Conservation (phyloP, 108 stramenopile species). For the Cylindrotheca closterium region DNA sequence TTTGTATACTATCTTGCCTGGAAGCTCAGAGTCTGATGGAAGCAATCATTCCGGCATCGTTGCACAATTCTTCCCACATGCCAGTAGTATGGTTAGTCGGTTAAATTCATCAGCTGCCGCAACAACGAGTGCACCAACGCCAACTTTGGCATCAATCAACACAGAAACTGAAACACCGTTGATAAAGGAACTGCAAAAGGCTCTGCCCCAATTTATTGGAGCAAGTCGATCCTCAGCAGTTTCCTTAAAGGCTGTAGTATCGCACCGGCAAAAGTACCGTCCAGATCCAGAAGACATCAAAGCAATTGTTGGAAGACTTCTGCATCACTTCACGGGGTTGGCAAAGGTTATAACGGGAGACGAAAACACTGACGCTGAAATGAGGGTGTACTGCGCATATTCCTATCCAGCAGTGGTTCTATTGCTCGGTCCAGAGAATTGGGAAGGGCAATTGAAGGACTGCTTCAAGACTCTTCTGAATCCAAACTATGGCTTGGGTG, state of each 20-base stretch:
- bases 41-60: constrained; percentile 62
- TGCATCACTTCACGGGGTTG: constrained; percentile 83
- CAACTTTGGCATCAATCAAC: constrained; percentile 32
- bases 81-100: constrained; percentile 79
- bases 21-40: constrained; percentile 49
- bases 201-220: constrained; percentile 39
- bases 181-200: constrained; percentile 37
- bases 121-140: constrained; percentile 47
- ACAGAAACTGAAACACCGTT: constrained; percentile 15
- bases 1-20: constrained; percentile 38
- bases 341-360: constrained; percentile 76
- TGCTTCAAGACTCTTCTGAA: constrained; percentile 80
- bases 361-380: constrained; percentile 87
- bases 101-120: constrained; percentile 55
- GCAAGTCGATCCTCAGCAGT: constrained; percentile 41
- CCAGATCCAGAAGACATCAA: constrained; percentile 67
- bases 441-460: constrained; percentile 75
- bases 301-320: constrained; percentile 53
- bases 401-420: constrained; percentile 95
- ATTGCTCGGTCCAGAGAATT: constrained; percentile 77
- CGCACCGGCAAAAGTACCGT: constrained; percentile 42
- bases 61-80: constrained; percentile 87
- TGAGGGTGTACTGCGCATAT: constrained; percentile 95
- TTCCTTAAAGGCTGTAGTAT: constrained; percentile 42
- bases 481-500: constrained; percentile 48